Evolutionary conservation across 495 filamentous ascomycete genomes (phyloP), one percentile per base, ranked within the genome.

Genomic region (Daldinia loculata): DNA sequence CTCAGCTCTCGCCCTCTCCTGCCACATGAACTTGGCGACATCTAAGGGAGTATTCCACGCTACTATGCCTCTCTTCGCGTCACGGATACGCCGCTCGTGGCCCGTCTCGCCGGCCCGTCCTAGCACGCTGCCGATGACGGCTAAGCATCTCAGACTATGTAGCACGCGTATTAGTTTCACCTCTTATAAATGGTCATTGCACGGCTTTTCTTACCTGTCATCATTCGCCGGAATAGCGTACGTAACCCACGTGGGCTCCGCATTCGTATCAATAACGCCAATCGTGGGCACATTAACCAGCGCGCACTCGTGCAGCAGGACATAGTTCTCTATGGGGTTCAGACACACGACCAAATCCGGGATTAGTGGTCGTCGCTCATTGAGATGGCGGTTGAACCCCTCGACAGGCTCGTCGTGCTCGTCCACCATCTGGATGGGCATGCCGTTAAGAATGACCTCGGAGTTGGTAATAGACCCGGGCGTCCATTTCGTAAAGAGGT

Each of bases 211-310:
- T 75, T 75, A 91, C 89, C 89, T 92, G 80, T 99, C 95, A 75
- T 99, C 95, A 76, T 99, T 99, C 19, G 93, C 91, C 5, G 95
- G 95, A 70, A 99, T 97, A 3, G 93, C 92, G 79, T 99, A 99
- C 6, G 95, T 99, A 32, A 98, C 93, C 84, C 92, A 93, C 1
- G 92, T 93, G 4, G 95, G 93, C 80, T 99, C 89, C 6, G 91
- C 89, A 80, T 99, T 90, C 0, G 95, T 98, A 82, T 99, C 95
- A 57, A 98, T 89, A 45, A 99, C 83, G 19, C 94, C 95, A 75
- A 99, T 93, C 0, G 96, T 99, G 8, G 95, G 95, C 60, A 99
- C 91, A 76, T 90, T 92, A 73, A 92, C 90, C 64, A 93, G 74
- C 4, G 90, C 93, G 76, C 95, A 98, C 82, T 99, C 95, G 75